These are phyloP conservation scores for Apium graveolens DNA, from an alignment of 129 eudicot genomes.

Conservation along the genomic window DNA sequence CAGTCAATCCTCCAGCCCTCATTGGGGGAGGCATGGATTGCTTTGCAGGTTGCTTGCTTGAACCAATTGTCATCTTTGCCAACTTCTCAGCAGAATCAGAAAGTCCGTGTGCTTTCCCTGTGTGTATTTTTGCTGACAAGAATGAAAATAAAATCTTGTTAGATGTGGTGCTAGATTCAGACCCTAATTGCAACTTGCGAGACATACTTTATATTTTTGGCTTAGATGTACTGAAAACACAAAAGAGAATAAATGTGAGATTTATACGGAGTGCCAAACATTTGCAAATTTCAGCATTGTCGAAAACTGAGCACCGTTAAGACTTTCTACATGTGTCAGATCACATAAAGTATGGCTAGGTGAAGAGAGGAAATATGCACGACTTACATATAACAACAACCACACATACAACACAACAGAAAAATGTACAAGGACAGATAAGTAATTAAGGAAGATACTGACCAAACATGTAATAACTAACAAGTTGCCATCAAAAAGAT, in stretches of 20 bases:
- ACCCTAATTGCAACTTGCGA: not conserved
- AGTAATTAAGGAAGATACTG: not conserved
- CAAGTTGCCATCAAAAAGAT: not conserved
- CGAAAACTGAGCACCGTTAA: not conserved
- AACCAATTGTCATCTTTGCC: slow-evolving; percentile 47
- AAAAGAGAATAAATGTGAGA: not conserved
- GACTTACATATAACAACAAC: not conserved
- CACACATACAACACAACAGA: not conserved
- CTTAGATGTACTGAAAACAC: not conserved
- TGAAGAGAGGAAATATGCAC: not conserved
- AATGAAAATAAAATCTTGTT: not conserved
- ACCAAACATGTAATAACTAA: not conserved
- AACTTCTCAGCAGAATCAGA: slow-evolving; percentile 59
- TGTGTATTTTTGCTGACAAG: slow-evolving; percentile 35
- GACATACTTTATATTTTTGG: not conserved
- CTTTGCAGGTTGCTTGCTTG: slow-evolving; percentile 36
- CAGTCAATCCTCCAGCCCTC: slow-evolving; percentile 72
- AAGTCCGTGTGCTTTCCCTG: slow-evolving; percentile 46
- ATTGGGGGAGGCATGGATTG: slow-evolving; percentile 59
- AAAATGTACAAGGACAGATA: not conserved
- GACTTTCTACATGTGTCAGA: not conserved
- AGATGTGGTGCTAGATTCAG: not conserved
- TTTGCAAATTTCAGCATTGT: not conserved
- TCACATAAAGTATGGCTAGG: not conserved
- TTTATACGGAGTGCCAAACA: not conserved